A percentile compares a stretch with the other conserved stretches of the same genome.
These are phyloP conservation scores for Wickerhamomyces xylosicus DNA, from an alignment of 805 yeast genomes.

Conservation along the genomic window DNA sequence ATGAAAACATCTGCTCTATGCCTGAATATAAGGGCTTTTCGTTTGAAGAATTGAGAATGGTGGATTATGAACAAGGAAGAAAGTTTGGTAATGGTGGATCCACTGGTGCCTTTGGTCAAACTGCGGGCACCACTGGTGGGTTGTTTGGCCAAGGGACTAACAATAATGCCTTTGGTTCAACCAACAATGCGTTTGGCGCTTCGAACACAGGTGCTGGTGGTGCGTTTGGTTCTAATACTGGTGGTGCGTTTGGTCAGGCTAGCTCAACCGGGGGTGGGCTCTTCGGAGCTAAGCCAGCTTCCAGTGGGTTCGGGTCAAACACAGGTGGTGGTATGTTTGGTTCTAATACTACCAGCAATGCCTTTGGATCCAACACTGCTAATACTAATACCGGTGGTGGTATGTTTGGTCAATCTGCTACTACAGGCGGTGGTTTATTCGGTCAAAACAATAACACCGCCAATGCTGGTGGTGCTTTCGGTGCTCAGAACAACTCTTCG, in stretches of 20 bases:
- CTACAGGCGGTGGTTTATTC: conserved; percentile 11
- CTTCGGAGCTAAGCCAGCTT: conserved; percentile 16
- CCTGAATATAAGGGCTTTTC: conserved; percentile 80
- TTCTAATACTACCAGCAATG: conserved; percentile 13
- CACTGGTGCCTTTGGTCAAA: conserved; percentile 26
- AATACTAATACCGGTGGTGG: conserved; percentile 11
- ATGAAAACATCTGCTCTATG: conserved; percentile 76
- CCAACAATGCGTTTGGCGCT: conserved; percentile 1
- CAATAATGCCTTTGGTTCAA: conserved; percentile 8
- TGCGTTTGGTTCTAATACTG: conserved; percentile 22
- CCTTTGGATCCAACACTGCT: conserved; percentile 1
- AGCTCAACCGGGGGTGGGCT: conserved; percentile 16
- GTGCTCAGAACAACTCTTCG: not conserved
- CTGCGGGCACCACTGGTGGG: conserved; percentile 15
- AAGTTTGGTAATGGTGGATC: conserved; percentile 38
- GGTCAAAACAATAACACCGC: conserved; percentile 15
- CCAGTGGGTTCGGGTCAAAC: conserved; percentile 32
- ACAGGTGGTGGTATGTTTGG: conserved; percentile 11
- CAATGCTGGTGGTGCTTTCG: conserved; percentile 3
- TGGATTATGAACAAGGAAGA: conserved; percentile 75
- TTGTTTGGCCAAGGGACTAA: conserved; percentile 24
- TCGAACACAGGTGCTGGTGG: conserved; percentile 17
- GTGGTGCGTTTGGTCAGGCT: conserved; percentile 8
- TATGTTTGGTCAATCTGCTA: conserved; percentile 6
- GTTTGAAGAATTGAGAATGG: conserved; percentile 79